phyloP scores from a whole-genome alignment of 2,329 filamentous ascomycete species.

The Penicillium sp. region DNA sequence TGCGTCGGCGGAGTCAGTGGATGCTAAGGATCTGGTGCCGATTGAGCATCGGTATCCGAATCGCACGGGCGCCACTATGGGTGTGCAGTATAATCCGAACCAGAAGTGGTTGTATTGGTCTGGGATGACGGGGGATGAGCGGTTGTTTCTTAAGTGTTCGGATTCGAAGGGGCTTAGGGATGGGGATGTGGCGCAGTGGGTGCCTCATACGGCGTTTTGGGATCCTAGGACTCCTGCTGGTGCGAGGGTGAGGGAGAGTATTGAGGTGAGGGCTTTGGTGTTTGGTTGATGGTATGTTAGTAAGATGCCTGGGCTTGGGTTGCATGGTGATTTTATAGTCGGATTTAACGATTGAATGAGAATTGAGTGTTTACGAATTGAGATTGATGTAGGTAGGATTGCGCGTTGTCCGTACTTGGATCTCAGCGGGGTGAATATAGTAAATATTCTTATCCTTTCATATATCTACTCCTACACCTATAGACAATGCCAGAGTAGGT shows the following conservation, averaged over 20 bases:
- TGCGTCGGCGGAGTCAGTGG: slow-evolving; percentile 53
- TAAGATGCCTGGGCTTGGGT: no score
- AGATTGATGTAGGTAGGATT: background rate
- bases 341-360: background rate
- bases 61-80: slow-evolving; percentile 69
- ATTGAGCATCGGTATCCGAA: slow-evolving; percentile 70
- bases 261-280: slow-evolving; percentile 80
- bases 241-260: slow-evolving; percentile 73
- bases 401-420: no score
- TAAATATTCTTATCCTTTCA: no score
- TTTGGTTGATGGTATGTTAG: slow-evolving; percentile 55
- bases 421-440: no score
- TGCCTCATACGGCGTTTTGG: slow-evolving; percentile 72
- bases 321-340: no score
- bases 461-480: background rate
- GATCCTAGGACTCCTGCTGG: slow-evolving; percentile 67
- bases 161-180: slow-evolving; percentile 53
- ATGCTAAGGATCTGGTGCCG: slow-evolving; percentile 58
- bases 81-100: slow-evolving; percentile 55
- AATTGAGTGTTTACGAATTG: background rate
- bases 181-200: slow-evolving; percentile 41
- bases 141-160: slow-evolving; percentile 73
- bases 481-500: background rate
- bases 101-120: slow-evolving; percentile 78
- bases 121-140: slow-evolving; percentile 68